Percentiles rank a stretch among this genome's conserved stretches.
Conservation (phyloP, 2,329 filamentous ascomycete species). For the Boeremia exigua region DNA sequence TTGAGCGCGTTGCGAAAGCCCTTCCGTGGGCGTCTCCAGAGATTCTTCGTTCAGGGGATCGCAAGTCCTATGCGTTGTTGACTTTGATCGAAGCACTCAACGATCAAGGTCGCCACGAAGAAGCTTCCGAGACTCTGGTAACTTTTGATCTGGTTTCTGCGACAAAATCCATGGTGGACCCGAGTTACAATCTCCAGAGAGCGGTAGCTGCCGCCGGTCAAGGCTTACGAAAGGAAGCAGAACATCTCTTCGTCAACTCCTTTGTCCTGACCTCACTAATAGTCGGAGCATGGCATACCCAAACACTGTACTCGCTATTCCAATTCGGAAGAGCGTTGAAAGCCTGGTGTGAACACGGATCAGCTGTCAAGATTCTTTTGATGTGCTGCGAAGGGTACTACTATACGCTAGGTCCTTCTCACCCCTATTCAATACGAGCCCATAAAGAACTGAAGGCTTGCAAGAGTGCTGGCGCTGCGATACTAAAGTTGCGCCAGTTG, state of each 20-base stretch:
- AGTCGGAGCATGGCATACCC: neutral
- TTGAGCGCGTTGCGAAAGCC: neutral
- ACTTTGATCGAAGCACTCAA: neutral
- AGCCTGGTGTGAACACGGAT: neutral
- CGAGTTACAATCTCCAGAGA: neutral
- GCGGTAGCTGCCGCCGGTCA: neutral
- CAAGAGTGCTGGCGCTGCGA: neutral
- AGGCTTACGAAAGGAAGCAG: neutral
- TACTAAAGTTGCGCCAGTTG: neutral
- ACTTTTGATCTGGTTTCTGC: neutral
- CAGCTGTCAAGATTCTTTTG: neutral
- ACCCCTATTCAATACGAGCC: neutral
- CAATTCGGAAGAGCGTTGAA: neutral
- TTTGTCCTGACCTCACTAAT: neutral
- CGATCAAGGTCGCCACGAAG: neutral
- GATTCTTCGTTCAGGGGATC: neutral
- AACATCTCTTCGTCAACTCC: neutral
- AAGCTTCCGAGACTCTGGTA: neutral
- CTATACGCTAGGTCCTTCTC: neutral
- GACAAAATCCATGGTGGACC: neutral
- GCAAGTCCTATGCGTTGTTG: neutral
- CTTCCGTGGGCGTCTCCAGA: conserved; percentile 4
- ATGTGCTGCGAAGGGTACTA: neutral
- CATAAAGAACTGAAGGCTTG: neutral
- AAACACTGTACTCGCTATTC: neutral